Evolutionary conservation across 331 rosid species (phyloP).

Genomic region (Quercus tomentella): DNA sequence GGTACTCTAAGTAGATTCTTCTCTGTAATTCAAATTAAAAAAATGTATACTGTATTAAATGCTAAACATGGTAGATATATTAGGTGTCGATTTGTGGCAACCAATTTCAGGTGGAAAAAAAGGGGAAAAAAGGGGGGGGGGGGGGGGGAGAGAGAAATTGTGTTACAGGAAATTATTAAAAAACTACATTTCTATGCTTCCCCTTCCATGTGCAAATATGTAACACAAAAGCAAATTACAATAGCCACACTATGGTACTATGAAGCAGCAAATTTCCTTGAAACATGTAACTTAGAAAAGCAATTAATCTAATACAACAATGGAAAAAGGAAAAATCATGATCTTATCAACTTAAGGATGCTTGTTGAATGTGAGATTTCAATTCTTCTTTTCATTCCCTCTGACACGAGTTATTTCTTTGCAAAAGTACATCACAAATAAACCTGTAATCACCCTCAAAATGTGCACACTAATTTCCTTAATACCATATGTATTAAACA

Average conservation of each 20-base stretch:
- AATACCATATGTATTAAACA: background rate
- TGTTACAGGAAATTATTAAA: too few species aligned
- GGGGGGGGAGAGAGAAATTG: too few species aligned
- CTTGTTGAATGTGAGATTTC: background rate
- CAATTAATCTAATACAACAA: too few species aligned
- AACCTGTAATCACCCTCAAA: conserved; percentile 5
- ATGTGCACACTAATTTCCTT: background rate
- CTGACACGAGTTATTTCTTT: background rate
- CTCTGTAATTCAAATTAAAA: background rate
- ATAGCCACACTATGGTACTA: background rate
- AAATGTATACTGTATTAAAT: background rate
- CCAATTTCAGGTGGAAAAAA: too few species aligned
- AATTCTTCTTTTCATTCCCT: background rate
- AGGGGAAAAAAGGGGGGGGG: too few species aligned
- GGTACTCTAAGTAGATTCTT: background rate
- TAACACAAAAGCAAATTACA: background rate
- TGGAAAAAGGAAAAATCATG: background rate
- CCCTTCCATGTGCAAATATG: background rate
- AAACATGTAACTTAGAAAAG: too few species aligned
- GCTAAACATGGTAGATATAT: background rate
- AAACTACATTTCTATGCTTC: background rate
- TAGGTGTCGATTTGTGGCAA: too few species aligned
- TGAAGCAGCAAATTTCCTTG: background rate
- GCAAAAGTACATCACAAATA: background rate
- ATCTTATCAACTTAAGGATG: background rate